Evolutionary conservation across 345 rosid genomes (phyloP).

Genomic region (Syzygium oleosum): DNA sequence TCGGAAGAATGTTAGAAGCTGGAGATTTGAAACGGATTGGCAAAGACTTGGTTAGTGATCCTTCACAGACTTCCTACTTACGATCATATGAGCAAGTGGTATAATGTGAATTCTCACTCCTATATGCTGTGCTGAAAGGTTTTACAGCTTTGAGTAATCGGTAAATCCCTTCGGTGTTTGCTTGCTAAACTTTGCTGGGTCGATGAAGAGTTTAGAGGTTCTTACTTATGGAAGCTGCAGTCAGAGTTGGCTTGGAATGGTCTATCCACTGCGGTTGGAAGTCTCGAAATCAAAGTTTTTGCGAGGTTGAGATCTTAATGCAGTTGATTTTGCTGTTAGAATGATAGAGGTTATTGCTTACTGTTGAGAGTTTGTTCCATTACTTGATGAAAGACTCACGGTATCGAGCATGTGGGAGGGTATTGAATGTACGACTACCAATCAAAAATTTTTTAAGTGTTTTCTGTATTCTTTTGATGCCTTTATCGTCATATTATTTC

Average conservation of each 20-base stretch:
- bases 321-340: too few species aligned
- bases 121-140: neutral
- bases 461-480: neutral
- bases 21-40: neutral
- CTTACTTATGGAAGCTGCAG: neutral
- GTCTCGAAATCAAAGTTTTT: neutral
- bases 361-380: neutral
- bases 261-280: neutral
- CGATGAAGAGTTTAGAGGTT: neutral
- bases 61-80: neutral
- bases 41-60: neutral
- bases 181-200: neutral
- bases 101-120: neutral
- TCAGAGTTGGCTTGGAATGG: neutral
- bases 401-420: neutral
- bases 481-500: neutral
- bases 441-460: too few species aligned
- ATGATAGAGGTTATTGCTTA: neutral
- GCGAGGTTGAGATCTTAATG: neutral
- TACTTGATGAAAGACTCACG: neutral
- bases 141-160: neutral
- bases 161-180: neutral
- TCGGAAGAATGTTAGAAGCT: neutral
- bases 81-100: neutral
- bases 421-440: neutral